These are phyloP conservation scores for Eruca vesicaria DNA, from an alignment of 441 rosid species.

Conservation along the genomic window DNA sequence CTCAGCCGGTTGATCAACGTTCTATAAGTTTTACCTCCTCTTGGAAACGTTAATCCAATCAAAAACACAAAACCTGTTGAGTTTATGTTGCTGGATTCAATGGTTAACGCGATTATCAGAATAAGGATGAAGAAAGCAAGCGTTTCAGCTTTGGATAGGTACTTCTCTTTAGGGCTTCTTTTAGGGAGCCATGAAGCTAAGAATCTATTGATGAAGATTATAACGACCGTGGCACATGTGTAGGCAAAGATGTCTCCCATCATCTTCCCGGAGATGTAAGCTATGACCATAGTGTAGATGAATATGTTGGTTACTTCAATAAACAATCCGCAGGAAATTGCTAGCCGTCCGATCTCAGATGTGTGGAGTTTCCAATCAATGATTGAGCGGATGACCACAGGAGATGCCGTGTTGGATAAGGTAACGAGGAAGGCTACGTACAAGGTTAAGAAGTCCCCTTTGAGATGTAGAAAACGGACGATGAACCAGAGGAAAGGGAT, in stretches of 20 bases:
- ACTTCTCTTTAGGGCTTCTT: conserved; percentile 53
- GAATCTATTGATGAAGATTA: conserved; percentile 46
- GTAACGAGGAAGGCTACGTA: conserved; percentile 40
- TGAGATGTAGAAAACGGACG: conserved; percentile 26
- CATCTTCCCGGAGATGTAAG: conserved; percentile 30
- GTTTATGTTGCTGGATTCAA: conserved; percentile 44
- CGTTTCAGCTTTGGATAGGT: conserved; percentile 59
- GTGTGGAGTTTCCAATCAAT: conserved; percentile 72
- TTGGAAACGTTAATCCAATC: conserved; percentile 68
- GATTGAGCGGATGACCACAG: conserved; percentile 60
- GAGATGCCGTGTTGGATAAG: conserved; percentile 69
- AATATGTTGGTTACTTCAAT: conserved; percentile 55
- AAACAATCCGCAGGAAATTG: conserved; percentile 52
- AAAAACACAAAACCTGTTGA: conserved; percentile 53
- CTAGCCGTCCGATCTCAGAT: conserved; percentile 65
- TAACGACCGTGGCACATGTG: conserved; percentile 29
- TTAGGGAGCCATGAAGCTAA: conserved; percentile 56
- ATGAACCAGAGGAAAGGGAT: conserved; percentile 38
- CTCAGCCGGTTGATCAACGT: conserved; percentile 61
- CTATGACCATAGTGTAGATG: conserved; percentile 26
- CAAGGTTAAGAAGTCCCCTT: conserved; percentile 23
- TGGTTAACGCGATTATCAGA: conserved; percentile 34
- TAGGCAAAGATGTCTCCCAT: conserved; percentile 35
- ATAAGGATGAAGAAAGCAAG: conserved; percentile 46
- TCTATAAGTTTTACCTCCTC: conserved; percentile 75